A percentile compares a stretch with the other conserved stretches of the same genome.
These are phyloP conservation scores for Magnolia officinalis DNA, from an alignment of 164 flowering plant species.

Conservation along the genomic window DNA sequence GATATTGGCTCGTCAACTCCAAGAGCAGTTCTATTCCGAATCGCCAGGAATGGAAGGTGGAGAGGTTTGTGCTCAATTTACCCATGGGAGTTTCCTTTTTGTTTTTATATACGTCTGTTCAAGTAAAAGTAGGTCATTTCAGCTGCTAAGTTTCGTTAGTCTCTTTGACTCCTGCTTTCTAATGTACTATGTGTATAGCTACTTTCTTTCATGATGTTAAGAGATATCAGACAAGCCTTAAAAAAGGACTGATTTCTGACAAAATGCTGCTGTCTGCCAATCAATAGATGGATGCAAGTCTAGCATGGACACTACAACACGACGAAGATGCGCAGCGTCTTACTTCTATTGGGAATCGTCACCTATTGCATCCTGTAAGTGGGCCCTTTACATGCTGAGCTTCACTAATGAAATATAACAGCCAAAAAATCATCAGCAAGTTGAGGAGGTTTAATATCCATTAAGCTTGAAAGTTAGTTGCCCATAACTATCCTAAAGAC, in stretches of 20 bases:
- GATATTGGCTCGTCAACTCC: constrained; percentile 80
- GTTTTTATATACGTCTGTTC: background rate
- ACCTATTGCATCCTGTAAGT: constrained; percentile 39
- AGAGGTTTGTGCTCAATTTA: constrained; percentile 40
- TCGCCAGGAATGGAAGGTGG: constrained; percentile 28
- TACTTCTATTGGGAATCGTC: constrained; percentile 27
- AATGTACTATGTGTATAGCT: background rate
- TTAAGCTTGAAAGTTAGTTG: no score
- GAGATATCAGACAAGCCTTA: background rate
- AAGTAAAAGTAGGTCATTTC: background rate
- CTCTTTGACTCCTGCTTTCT: background rate
- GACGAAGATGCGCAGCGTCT: constrained; percentile 31
- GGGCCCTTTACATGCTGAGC: background rate
- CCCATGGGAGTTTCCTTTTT: background rate
- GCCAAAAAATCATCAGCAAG: background rate
- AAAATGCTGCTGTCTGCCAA: constrained; percentile 3
- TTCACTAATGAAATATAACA: background rate
- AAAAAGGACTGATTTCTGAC: background rate
- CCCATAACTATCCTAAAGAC: no score
- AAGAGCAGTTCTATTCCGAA: constrained; percentile 81
- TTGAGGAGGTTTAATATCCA: no score
- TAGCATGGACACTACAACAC: constrained; percentile 62
- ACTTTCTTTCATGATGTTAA: constrained; percentile 4
- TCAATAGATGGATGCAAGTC: constrained; percentile 55
- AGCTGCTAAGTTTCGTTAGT: background rate